Conservation (phyloP, 805 yeast species). For the Candida ortonii region DNA sequence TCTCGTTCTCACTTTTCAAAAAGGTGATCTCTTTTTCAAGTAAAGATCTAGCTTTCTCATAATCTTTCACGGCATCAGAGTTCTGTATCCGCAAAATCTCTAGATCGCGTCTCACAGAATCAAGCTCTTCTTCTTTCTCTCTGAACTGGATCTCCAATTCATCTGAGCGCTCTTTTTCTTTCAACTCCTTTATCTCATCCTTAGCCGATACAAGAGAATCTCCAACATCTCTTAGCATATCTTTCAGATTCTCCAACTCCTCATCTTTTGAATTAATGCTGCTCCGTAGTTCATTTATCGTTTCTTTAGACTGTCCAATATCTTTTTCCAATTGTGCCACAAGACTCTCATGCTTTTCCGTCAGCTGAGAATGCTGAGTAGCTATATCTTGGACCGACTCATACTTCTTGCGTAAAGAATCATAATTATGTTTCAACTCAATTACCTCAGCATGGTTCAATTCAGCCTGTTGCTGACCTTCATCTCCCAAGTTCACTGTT, state of each 20-base stretch:
- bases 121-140: slow-evolving; percentile 20
- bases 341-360: slow-evolving; percentile 4
- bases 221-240: slow-evolving; percentile 74
- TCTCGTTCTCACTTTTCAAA: slow-evolving; percentile 14
- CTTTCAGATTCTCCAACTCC: slow-evolving; percentile 69
- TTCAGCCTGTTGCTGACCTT: slow-evolving; percentile 4
- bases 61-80: slow-evolving; percentile 34
- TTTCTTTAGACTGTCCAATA: neutral
- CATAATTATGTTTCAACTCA: slow-evolving; percentile 27
- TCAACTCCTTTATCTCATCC: slow-evolving; percentile 40
- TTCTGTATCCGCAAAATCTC: slow-evolving; percentile 37
- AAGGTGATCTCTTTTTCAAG: slow-evolving; percentile 26
- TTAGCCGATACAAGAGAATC: slow-evolving; percentile 72
- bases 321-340: slow-evolving; percentile 2
- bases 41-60: slow-evolving; percentile 29
- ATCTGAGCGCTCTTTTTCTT: slow-evolving; percentile 1
- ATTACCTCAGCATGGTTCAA: slow-evolving; percentile 18
- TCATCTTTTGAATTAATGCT: slow-evolving; percentile 44
- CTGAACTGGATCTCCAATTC: slow-evolving; percentile 2
- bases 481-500: slow-evolving; percentile 10
- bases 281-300: slow-evolving; percentile 19
- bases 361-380: slow-evolving; percentile 8
- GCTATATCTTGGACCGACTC: slow-evolving; percentile 12
- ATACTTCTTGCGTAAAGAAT: slow-evolving; percentile 13
- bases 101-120: slow-evolving; percentile 18